Evolutionary conservation across 192 early-diverging fungal species (phyloP), one percentile per base, ranked within the genome.

Genomic region (Coemansia reversa): DNA sequence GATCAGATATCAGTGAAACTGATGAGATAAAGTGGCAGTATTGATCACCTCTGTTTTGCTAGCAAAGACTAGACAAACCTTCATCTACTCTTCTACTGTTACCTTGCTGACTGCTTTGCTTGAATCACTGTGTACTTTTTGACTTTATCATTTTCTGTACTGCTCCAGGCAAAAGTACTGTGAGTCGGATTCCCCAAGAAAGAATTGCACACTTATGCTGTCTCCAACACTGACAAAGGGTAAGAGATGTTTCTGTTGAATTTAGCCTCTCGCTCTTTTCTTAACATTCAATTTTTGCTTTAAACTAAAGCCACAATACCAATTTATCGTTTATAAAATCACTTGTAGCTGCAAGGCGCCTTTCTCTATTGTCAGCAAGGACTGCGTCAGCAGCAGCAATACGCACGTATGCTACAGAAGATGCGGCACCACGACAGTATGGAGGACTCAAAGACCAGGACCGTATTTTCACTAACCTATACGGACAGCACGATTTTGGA

Each of bases 401-500:
- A 8, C 53, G 67, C 39, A 28, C 54, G 30, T 78, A 78, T 55
- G 66, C 75, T 2, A 72, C 76, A 2, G 70, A 78, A 25, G 75
- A 70, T 6, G 42, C 47, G 24, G 60, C 51, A 35, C 7, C 72
- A 19, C 76, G 76, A 24, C 51, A 67, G 28, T 92, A 87, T 61
- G 92, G 91, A 51, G 80, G 74, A 62, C 82, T 96, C 56, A 88
- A 83, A 62, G 96, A 97, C 83, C 79, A 91, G 70, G 96, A 98
- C 80, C 91, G 96, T 59, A 97, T 98, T 70, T 98, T 96, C 82
- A 98, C 96, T 68, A 98, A 98, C 82, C 76, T 98, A 45, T 98
- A 98, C 70, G 89, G 88, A 9, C 86, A 87, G 69, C 94, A 97
- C 76, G 95, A 98, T 75, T 98, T 84, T 68, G 73, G 86, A 22